Base-by-base conservation (phyloP, 805 yeast genomes). In the Lachancea waltii region DNA sequence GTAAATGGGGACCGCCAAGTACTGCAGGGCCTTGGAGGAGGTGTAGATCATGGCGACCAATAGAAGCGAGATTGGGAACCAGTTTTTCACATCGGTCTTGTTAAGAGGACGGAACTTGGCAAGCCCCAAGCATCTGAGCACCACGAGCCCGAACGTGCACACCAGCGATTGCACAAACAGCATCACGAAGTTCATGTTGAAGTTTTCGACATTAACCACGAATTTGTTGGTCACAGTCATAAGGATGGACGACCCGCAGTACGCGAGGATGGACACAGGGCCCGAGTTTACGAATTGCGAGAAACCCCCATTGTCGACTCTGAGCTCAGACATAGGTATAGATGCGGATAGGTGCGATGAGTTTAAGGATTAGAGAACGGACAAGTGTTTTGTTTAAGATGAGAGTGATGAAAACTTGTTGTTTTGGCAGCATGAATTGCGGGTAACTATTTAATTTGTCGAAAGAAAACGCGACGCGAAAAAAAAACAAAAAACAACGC, bases 151-250 rank as follows among this genome's bases (percentile, higher is more conserved):
- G 33, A 68, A 58, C 44, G 83, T 72, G 70, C 97, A 90, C 43
- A 90, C 95, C 39, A 77, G 63, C 22, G 90, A 76, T 70, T 92
- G 98, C 29, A 87, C 79, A 29, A 95, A 94, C 61, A 92, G 70
- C 56, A 90, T 72, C 54, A 92, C 79, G 58, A 87, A 87, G 71
- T 87, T 87, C 75, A 92, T 75, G 64, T 78, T 78, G 64, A 78
- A 78, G 60, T 81, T 73, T 60, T 83, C 77, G 20, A 72, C 67
- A 50, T 70, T 72, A 42, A 92, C 82, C 43, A 92, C 97, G 59
- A 80, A 90, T 68, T 92, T 92, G 74, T 92, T 92, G 44, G 97
- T 89, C 45, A 89, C 87, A 21, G 98, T 92, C 98, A 92, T 92
- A 61, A 92, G 68, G 50, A 92, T 92, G 17, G 98, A 92, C 16